A percentile compares a stretch with the other conserved stretches of the same genome.
Conservation (phyloP, 2,329 filamentous ascomycete species). For the Passalora sequoiae region DNA sequence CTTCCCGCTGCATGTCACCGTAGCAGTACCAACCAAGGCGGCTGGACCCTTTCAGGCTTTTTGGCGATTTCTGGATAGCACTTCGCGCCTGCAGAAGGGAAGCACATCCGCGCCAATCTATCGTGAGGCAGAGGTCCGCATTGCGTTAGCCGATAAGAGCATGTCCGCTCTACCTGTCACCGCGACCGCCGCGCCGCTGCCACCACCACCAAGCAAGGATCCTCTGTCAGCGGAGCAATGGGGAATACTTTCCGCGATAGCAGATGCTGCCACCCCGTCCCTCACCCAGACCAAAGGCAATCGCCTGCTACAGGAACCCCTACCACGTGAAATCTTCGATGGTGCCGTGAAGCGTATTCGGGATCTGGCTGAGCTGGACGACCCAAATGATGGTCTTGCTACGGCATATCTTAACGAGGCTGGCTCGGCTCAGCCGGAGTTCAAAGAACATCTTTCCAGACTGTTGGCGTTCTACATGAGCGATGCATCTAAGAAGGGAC, state of each 20-base stretch:
- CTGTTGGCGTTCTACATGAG: conserved; percentile 48
- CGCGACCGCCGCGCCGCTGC: conserved; percentile 23
- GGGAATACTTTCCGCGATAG: conserved; percentile 53
- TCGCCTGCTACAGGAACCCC: conserved; percentile 25
- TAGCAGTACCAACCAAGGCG: too few species aligned
- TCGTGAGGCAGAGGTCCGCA: not conserved
- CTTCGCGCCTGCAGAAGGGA: not conserved
- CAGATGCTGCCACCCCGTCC: conserved; percentile 54
- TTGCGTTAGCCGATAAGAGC: conserved; percentile 13
- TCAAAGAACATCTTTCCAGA: conserved; percentile 49
- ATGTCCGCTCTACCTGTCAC: conserved; percentile 17
- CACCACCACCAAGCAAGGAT: conserved; percentile 43
- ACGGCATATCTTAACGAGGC: conserved; percentile 30
- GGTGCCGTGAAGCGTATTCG: conserved; percentile 51
- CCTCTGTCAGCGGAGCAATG: conserved; percentile 54
- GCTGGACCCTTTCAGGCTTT: too few species aligned
- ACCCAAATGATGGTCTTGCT: conserved; percentile 36
- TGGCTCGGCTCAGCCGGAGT: conserved; percentile 46
- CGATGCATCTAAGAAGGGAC: conserved; percentile 43
- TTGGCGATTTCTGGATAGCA: conserved; percentile 3
- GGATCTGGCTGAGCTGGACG: conserved; percentile 36
- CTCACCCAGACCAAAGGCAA: conserved; percentile 14
- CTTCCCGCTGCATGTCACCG: conserved; percentile 6
- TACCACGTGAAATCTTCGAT: conserved; percentile 32
- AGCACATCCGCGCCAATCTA: not conserved